A percentile compares a stretch with the other conserved stretches of the same genome.
phyloP scores from a whole-genome alignment of 495 filamentous ascomycete species.

The Antarctomyces pellizariae region DNA sequence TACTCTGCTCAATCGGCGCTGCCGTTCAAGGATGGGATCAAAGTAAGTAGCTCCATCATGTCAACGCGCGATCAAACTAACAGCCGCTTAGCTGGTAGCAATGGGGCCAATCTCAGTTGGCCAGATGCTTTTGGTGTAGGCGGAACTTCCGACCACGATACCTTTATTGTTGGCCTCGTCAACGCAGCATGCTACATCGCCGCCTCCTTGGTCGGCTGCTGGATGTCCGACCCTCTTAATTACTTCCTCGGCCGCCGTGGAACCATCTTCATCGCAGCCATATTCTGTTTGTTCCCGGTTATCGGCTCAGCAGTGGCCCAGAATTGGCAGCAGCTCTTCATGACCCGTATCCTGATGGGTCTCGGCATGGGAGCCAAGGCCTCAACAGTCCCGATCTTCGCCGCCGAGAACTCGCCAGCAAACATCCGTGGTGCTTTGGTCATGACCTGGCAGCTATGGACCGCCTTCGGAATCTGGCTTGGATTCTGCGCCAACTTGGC shows the following conservation, averaged over 20 bases:
- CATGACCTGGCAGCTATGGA: conserved; percentile 77
- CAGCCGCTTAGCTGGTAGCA: conserved; percentile 4
- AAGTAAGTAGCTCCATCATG: too few relatives aligned
- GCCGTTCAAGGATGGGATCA: conserved; percentile 49
- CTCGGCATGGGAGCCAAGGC: conserved; percentile 47
- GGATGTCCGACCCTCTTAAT: conserved; percentile 51
- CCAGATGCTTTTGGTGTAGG: conserved; percentile 12
- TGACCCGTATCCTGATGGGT: conserved; percentile 39
- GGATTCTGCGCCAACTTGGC: conserved; percentile 49
- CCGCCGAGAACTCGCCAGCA: conserved; percentile 55
- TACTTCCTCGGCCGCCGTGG: conserved; percentile 38
- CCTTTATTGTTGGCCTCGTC: conserved; percentile 37
- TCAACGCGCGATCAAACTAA: too few relatives aligned
- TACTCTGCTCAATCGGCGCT: conserved; percentile 48
- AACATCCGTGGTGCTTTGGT: conserved; percentile 54
- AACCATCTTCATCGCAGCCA: conserved; percentile 39
- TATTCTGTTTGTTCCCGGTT: conserved; percentile 36
- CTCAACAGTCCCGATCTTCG: conserved; percentile 43
- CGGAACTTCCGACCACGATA: conserved; percentile 15
- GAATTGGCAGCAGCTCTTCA: conserved; percentile 36
- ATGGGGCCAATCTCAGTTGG: conserved; percentile 8
- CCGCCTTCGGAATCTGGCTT: conserved; percentile 57
- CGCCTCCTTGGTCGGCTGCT: conserved; percentile 27
- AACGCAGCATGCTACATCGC: conserved; percentile 22
- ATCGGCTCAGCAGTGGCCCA: conserved; percentile 43